Base-by-base conservation (phyloP, 208 protist genomes). In the Porcisia hertigi region DNA sequence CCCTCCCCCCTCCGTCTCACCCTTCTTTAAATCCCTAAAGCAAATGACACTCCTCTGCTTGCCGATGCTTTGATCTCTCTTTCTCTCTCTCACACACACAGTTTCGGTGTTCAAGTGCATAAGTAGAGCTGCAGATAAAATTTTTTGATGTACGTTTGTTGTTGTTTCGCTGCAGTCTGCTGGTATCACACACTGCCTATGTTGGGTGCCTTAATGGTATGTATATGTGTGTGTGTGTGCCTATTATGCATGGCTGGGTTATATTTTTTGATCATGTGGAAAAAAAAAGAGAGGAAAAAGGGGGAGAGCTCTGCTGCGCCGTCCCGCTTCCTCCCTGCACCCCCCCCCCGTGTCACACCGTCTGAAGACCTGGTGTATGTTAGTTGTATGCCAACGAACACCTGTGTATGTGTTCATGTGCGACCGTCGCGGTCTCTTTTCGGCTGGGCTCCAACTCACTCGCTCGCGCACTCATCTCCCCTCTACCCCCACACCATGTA, bases 101-200 rank as follows among this genome's bases (percentile, higher is more conserved):
- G 30, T 30, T 30, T 30, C 30, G 30, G 30, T 30, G 30, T 30
- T 30, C 30, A 30, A 30, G 30, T 30, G 30, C 30, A 30, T 30
- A 30, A 30, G 30, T 30, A 30, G 30, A 30, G 30, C 30, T 30
- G 30, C 30, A 30, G 30, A 30, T 30, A 30, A 62, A 76, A 69
- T 76, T 43, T 60, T 59, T 78, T 23, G 58, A 57, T 25, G 62
- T 64, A 11, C 58, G 12, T 70, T 20, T 67, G 53, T 36, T 54
- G 0, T 54, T 54, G 52, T 54, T 54, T 11, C 6, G 14, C 52
- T 54, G 52, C 52, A 23, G 0, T 54, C 16, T 4, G 52, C 20
- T 54, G 12, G 14, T 11, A 18, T 8, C 16, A 18, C 52, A 23
- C 52, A 18, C 14, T 54, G 16, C 3, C 52, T 54, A 23, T 54